These are phyloP conservation scores for Larix sibirica DNA, from an alignment of 83 land plant genomes.

Conservation along the genomic window DNA sequence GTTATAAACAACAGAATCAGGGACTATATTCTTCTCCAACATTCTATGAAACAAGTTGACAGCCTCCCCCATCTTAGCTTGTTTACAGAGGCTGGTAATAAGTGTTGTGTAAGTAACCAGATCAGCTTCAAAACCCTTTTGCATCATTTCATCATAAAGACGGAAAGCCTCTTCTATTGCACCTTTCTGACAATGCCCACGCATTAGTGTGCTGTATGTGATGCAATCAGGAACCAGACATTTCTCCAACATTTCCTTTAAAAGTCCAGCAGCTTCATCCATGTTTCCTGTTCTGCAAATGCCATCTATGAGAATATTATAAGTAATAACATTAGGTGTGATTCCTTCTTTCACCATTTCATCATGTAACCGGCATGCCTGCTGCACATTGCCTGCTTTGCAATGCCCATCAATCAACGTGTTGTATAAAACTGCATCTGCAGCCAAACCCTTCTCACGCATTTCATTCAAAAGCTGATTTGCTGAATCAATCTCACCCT, in stretches of 20 bases:
- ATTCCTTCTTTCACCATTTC: slow-evolving; percentile 8
- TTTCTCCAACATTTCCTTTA: slow-evolving; percentile 13
- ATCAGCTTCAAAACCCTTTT: slow-evolving; percentile 25
- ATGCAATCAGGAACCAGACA: slow-evolving; percentile 12
- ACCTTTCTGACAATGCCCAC: slow-evolving; percentile 19
- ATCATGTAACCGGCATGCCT: slow-evolving; percentile 7
- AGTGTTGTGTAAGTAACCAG: slow-evolving; percentile 34
- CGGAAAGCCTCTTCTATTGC: background rate
- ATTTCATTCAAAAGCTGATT: background rate
- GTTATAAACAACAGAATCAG: slow-evolving; percentile 60
- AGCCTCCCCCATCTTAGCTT: slow-evolving; percentile 43
- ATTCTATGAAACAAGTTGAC: slow-evolving; percentile 35
- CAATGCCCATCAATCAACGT: slow-evolving; percentile 22
- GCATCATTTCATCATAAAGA: slow-evolving; percentile 37
- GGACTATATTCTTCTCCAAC: slow-evolving; percentile 40
- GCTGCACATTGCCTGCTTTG: slow-evolving; percentile 1
- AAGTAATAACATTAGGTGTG: slow-evolving; percentile 19
- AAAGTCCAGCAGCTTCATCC: slow-evolving; percentile 14
- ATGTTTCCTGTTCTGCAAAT: slow-evolving; percentile 20
- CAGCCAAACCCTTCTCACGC: background rate
- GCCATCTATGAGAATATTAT: slow-evolving; percentile 23
- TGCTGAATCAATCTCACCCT: background rate
- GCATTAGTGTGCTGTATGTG: slow-evolving; percentile 18
- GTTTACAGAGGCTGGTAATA: slow-evolving; percentile 52
- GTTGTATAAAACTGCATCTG: slow-evolving; percentile 23